phyloP scores from a whole-genome alignment of 257 asterid species.

The Ajuga chamaepitys region DNA sequence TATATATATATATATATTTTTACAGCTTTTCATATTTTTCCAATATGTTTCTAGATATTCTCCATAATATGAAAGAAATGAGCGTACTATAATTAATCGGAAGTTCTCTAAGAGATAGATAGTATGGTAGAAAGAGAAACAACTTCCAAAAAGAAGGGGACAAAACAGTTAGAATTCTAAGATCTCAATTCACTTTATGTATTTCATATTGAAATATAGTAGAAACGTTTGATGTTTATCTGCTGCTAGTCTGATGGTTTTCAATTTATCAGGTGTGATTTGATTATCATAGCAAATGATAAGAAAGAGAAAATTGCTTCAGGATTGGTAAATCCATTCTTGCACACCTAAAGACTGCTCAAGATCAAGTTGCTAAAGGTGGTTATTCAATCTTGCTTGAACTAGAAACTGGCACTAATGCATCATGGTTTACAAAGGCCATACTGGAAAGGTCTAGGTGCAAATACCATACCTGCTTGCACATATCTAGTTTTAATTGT shows the following conservation, averaged over 20 bases:
- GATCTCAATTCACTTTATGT: no score
- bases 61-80: no score
- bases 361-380: conserved; percentile 78
- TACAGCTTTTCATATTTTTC: no score
- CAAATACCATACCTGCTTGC: neutral
- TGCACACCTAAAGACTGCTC: conserved; percentile 82
- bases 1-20: no score
- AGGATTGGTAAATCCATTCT: conserved; percentile 88
- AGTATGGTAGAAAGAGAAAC: no score
- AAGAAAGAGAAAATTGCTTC: conserved; percentile 92
- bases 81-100: no score
- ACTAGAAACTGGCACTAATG: conserved; percentile 44
- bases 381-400: conserved; percentile 85
- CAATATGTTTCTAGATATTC: no score
- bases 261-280: conserved; percentile 46
- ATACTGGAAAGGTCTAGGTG: conserved; percentile 77
- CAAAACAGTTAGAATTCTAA: neutral
- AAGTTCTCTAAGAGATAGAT: no score
- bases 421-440: conserved; percentile 90
- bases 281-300: conserved; percentile 69
- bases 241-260: conserved; percentile 8
- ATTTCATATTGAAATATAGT: no score
- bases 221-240: no score
- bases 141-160: no score
- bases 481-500: neutral